These are phyloP conservation scores for Oryza rufipogon DNA, from an alignment of 176 grass and related monocot species.

Conservation along the genomic window DNA sequence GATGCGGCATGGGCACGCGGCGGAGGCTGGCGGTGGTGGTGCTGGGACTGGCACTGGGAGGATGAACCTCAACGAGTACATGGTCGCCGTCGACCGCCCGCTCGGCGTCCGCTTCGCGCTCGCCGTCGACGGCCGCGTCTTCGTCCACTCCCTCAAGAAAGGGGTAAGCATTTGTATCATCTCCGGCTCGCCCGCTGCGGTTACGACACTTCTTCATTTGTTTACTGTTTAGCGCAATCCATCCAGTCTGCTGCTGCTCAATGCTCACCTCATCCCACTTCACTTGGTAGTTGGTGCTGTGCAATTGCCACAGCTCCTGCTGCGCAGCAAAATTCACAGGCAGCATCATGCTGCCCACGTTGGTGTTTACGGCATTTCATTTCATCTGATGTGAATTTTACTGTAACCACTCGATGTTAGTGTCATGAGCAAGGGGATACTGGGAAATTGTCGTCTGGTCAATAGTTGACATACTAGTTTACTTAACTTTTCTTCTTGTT, in stretches of 20 bases:
- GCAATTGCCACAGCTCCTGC: background rate
- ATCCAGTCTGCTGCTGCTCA: background rate
- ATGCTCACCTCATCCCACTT: background rate
- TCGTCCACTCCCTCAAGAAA: conserved; percentile 77
- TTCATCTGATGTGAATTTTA: background rate
- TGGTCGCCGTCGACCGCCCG: conserved; percentile 83
- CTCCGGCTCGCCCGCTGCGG: too few relatives aligned
- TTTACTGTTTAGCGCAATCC: background rate
- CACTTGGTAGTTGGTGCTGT: background rate
- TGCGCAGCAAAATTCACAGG: background rate
- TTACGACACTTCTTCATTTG: too few relatives aligned
- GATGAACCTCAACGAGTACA: conserved; percentile 94
- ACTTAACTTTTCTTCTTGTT: background rate
- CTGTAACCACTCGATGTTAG: background rate
- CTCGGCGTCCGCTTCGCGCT: conserved; percentile 86
- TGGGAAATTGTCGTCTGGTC: background rate
- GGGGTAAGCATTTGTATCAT: conserved; percentile 39
- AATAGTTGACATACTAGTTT: background rate
- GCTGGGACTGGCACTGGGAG: background rate
- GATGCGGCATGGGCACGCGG: background rate
- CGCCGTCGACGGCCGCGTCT: conserved; percentile 68
- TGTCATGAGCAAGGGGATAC: background rate
- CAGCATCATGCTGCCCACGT: background rate
- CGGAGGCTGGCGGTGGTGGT: conserved; percentile 4
- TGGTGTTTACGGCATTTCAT: background rate